Evolutionary conservation across 371 early-diverging fungal species (phyloP).

Genomic region (Mortierella sp.): DNA sequence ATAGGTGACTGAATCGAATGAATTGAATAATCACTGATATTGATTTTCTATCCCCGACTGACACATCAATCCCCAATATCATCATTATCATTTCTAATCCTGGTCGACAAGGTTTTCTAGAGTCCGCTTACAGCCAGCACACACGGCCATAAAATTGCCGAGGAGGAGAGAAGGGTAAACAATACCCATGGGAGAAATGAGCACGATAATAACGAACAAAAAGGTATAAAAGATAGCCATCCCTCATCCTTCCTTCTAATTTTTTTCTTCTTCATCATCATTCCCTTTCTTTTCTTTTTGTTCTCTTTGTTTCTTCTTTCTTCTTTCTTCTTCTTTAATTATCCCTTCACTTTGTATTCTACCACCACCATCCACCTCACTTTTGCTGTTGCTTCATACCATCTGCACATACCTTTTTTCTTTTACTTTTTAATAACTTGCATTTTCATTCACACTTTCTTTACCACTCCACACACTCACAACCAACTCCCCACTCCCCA

Average conservation of each 20-base stretch:
- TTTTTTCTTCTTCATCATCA: background rate
- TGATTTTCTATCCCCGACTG: background rate
- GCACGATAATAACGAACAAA: background rate
- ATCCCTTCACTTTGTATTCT: slow-evolving; percentile 15
- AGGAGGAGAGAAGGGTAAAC: background rate
- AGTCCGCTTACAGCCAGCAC: background rate
- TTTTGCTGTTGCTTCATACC: slow-evolving; percentile 13
- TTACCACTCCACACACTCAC: background rate
- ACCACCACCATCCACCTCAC: background rate
- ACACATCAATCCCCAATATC: background rate
- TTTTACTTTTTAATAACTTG: background rate
- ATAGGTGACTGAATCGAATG: background rate
- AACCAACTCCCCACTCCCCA: slow-evolving; percentile 4
- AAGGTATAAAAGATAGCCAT: slow-evolving; percentile 14
- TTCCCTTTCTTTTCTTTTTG: background rate
- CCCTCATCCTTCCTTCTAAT: background rate
- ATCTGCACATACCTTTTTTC: slow-evolving; percentile 2
- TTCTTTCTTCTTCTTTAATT: slow-evolving; percentile 2
- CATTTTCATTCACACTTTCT: background rate
- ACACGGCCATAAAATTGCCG: slow-evolving; percentile 4
- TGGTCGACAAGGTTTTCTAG: background rate
- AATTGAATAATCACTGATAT: background rate
- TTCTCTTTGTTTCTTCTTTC: background rate
- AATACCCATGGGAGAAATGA: slow-evolving; percentile 4
- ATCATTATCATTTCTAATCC: background rate